Conservation (phyloP, 805 yeast species). For the Kazachstania martiniae region DNA sequence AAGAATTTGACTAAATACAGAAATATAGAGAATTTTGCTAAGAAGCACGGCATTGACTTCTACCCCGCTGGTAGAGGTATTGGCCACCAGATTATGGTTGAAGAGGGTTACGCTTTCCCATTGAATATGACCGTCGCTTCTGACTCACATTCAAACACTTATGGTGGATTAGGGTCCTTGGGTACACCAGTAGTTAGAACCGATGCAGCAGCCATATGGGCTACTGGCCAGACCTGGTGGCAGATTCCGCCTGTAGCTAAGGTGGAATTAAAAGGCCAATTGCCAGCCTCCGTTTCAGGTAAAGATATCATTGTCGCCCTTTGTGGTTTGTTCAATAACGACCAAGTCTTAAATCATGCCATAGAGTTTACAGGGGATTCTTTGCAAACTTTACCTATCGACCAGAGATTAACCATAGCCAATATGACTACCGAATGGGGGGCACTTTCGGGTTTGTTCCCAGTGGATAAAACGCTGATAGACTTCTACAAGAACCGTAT, state of each 20-base stretch:
- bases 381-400: slow-evolving; percentile 56
- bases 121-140: slow-evolving; percentile 88
- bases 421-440: slow-evolving; percentile 99
- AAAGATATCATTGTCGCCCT: slow-evolving; percentile 94
- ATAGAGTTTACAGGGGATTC: slow-evolving; percentile 68
- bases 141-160: slow-evolving; percentile 95
- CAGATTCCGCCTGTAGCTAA: slow-evolving; percentile 98
- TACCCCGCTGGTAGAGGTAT: slow-evolving; percentile 99
- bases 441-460: slow-evolving; percentile 92
- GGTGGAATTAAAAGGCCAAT: slow-evolving; percentile 72
- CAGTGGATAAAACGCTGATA: slow-evolving; percentile 74
- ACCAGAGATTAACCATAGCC: slow-evolving; percentile 85
- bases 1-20: slow-evolving; percentile 79
- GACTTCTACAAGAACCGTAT: slow-evolving; percentile 68
- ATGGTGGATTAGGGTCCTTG: slow-evolving; percentile 91
- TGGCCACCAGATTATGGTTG: slow-evolving; percentile 98
- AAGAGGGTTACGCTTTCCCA: slow-evolving; percentile 97
- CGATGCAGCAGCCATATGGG: slow-evolving; percentile 99
- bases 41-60: slow-evolving; percentile 85
- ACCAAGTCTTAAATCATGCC: slow-evolving; percentile 88
- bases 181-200: slow-evolving; percentile 98
- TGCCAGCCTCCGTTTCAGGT: slow-evolving; percentile 85
- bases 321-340: slow-evolving; percentile 87
- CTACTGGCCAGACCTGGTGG: slow-evolving; percentile 99
- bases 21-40: slow-evolving; percentile 85